phyloP scores from a whole-genome alignment of 2,329 filamentous ascomycete genomes.

The Cordyceps cicadae region DNA sequence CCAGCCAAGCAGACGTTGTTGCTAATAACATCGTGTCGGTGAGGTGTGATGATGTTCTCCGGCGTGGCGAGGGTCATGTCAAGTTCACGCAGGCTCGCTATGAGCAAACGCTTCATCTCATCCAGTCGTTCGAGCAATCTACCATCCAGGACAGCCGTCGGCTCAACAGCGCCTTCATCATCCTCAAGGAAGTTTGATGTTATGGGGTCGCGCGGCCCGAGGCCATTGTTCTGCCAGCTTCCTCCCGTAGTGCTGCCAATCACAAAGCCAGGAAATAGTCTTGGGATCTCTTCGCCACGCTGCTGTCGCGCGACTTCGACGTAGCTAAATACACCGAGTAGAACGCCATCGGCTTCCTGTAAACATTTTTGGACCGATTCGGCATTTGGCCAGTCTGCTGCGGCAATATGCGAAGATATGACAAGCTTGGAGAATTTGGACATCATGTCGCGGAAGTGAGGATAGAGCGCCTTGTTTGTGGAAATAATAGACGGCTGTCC shows the following conservation, averaged over 20 bases:
- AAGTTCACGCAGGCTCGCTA: constrained; percentile 76
- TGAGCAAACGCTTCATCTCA: constrained; percentile 74
- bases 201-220: constrained; percentile 58
- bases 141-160: constrained; percentile 64
- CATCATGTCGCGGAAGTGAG: constrained; percentile 99
- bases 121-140: constrained; percentile 76
- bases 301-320: constrained; percentile 93
- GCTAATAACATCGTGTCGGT: constrained; percentile 69
- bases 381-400: constrained; percentile 87
- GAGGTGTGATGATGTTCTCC: constrained; percentile 73
- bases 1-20: constrained; percentile 75
- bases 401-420: constrained; percentile 93
- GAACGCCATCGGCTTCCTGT: constrained; percentile 92
- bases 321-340: constrained; percentile 90
- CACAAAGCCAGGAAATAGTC: constrained; percentile 90
- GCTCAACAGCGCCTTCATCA: constrained; percentile 63
- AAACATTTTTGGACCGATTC: constrained; percentile 93
- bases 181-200: constrained; percentile 82
- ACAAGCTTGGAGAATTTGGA: constrained; percentile 99
- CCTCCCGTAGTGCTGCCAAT: constrained; percentile 76
- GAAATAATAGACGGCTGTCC: constrained; percentile 99
- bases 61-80: constrained; percentile 73
- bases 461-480: constrained; percentile 92
- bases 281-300: constrained; percentile 82
- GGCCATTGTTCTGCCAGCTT: constrained; percentile 72